Evolutionary conservation across 768 basidiomycete species (phyloP), one percentile per base, ranked within the genome.

Genomic region (Pisolithus tinctorius): DNA sequence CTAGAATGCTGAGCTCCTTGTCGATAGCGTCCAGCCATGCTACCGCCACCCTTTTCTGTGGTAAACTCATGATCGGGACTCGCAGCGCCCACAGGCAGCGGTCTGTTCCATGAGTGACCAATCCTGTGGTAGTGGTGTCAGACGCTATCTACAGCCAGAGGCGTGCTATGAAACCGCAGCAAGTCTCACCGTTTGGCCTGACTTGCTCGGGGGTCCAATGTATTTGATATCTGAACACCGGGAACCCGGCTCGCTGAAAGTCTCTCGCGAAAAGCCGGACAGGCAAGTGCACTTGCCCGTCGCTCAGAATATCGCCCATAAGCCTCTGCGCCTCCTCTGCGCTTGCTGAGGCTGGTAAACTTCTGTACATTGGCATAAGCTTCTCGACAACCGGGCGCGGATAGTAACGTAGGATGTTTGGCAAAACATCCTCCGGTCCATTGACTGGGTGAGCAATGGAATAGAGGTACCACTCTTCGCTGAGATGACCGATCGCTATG

Each of bases 391-490:
- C 64, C 9, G 74, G 69, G 13, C 52, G 61, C 1, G 79, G 75
- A 62, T 82, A 86, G 60, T 84, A 88, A 50, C 86, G 66, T 58
- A 73, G 65, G 45, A 89, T 58, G 56, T 85, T 86, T 8, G 71
- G 70, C 26, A 74, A 60, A 9, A 88, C 70, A 55, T 88, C 86
- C 23, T 56, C 56, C 20, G 72, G 66, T 8, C 70, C 65, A 10
- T 62, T 47, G 45, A 87, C 75, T 0, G 81, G 78, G 61, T 86
- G 80, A 4, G 84, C 79, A 56, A 88, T 81, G 13, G 84, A 78
- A 57, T 88, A 88, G 47, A 88, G 74, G 62, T 81, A 86, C 86
- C 86, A 88, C 63, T 89, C 86, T 57, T 88, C 84, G 14, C 70
- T 73, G 46, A 87, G 72, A 49, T 86, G 83, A 8, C 88, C 87